phyloP scores from a whole-genome alignment of 441 rosid genomes.

The Croton setiger region DNA sequence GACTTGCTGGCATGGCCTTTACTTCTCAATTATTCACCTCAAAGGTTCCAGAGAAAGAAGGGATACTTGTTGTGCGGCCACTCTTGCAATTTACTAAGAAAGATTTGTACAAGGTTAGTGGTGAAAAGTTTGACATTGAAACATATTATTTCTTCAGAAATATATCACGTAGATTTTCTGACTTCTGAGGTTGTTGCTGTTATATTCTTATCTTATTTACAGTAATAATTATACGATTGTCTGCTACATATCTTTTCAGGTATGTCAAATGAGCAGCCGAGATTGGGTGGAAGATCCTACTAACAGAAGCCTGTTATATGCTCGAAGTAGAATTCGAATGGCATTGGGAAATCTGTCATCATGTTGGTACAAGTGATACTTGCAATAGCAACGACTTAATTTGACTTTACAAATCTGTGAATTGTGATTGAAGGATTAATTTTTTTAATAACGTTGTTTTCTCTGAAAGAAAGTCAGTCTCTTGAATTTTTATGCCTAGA shows the following conservation, averaged over 20 bases:
- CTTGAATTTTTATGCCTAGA: neutral
- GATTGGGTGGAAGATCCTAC: slow-evolving; percentile 97
- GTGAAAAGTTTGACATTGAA: slow-evolving; percentile 2
- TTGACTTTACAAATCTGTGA: neutral
- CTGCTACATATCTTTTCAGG: slow-evolving; percentile 34
- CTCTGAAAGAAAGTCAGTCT: neutral
- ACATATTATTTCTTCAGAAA: slow-evolving; percentile 4
- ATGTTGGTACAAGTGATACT: slow-evolving; percentile 33
- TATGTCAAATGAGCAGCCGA: slow-evolving; percentile 50
- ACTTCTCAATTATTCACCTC: slow-evolving; percentile 61
- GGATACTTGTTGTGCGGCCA: slow-evolving; percentile 81
- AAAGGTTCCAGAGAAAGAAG: slow-evolving; percentile 32
- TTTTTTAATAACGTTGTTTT: neutral
- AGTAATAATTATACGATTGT: slow-evolving; percentile 3
- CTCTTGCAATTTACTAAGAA: slow-evolving; percentile 71
- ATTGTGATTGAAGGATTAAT: neutral
- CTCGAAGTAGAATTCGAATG: slow-evolving; percentile 79
- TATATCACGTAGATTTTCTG: neutral
- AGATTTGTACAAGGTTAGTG: slow-evolving; percentile 75
- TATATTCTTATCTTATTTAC: slow-evolving; percentile 6
- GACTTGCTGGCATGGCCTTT: slow-evolving; percentile 90
- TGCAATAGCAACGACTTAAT: neutral
- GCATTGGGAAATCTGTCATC: slow-evolving; percentile 57
- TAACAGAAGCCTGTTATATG: slow-evolving; percentile 65
- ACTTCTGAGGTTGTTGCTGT: neutral